Evolutionary conservation across 2,329 filamentous ascomycete genomes (phyloP).

Genomic region (Aspergillus quadricinctus): DNA sequence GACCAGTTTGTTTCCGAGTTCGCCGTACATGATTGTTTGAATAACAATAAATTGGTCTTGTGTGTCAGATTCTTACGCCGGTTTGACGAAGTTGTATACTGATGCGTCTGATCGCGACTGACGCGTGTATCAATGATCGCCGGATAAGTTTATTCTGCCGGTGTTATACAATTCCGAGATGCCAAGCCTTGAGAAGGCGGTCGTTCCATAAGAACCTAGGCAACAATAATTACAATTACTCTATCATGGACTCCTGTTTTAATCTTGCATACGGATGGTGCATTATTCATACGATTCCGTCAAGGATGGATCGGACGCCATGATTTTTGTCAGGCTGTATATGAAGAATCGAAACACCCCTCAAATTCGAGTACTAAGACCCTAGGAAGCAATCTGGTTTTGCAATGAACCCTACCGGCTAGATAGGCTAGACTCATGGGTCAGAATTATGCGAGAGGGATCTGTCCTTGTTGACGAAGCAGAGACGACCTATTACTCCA

Average conservation of each 20-base stretch:
- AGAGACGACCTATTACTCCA: too few relatives aligned
- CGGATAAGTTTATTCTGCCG: neutral
- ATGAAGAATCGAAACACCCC: too few relatives aligned
- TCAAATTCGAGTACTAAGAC: too few relatives aligned
- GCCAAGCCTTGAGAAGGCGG: neutral
- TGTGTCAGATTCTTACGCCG: too few relatives aligned
- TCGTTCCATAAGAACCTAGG: neutral
- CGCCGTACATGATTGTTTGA: slow-evolving; percentile 67
- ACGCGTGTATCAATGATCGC: neutral
- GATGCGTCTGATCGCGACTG: neutral
- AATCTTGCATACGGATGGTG: neutral
- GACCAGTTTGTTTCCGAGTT: slow-evolving; percentile 81
- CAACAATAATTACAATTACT: neutral
- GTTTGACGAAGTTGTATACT: neutral
- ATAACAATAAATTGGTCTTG: too few relatives aligned
- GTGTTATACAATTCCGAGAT: neutral
- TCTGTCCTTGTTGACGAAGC: too few relatives aligned
- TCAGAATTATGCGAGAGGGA: too few relatives aligned
- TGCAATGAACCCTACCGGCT: too few relatives aligned
- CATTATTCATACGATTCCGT: neutral
- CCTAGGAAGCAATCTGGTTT: too few relatives aligned
- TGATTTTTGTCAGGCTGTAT: too few relatives aligned
- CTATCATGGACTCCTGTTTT: neutral
- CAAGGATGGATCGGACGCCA: too few relatives aligned
- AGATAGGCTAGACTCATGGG: too few relatives aligned